Percentiles rank a stretch among this genome's conserved stretches.
Conservation (phyloP, 176 grass and related monocot species). For the Triticum dicoccoides region DNA sequence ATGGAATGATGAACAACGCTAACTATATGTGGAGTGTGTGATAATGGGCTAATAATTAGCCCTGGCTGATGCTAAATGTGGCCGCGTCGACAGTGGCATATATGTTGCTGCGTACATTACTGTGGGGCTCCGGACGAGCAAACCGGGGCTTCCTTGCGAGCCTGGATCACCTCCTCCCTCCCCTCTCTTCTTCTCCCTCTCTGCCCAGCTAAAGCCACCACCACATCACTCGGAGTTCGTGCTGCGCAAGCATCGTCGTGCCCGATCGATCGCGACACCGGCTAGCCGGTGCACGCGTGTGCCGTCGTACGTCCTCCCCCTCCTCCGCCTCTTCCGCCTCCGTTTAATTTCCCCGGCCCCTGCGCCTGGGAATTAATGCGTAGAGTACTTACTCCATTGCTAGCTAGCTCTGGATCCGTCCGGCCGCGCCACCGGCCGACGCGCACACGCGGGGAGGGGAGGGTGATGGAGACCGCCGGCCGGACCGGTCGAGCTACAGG, state of each 20-base stretch:
- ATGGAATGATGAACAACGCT: background rate
- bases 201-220: background rate
- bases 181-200: background rate
- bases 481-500: background rate
- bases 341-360: background rate
- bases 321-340: constrained; percentile 15
- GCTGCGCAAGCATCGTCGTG: constrained; percentile 39
- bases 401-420: background rate
- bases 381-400: background rate
- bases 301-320: background rate
- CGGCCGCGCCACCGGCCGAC: background rate
- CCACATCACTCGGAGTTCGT: constrained; percentile 4
- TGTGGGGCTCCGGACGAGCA: background rate
- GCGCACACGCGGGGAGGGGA: background rate
- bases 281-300: background rate
- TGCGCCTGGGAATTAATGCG: constrained; percentile 4
- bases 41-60: background rate
- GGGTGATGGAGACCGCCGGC: background rate
- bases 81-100: background rate
- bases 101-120: constrained; percentile 23
- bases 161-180: constrained; percentile 37
- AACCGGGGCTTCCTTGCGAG: constrained; percentile 43
- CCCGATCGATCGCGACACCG: constrained; percentile 36
- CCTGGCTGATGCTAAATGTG: background rate
- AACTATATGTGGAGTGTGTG: background rate